These are phyloP conservation scores for Triticum timopheevii DNA, from an alignment of 176 grass and related monocot genomes.

Conservation along the genomic window DNA sequence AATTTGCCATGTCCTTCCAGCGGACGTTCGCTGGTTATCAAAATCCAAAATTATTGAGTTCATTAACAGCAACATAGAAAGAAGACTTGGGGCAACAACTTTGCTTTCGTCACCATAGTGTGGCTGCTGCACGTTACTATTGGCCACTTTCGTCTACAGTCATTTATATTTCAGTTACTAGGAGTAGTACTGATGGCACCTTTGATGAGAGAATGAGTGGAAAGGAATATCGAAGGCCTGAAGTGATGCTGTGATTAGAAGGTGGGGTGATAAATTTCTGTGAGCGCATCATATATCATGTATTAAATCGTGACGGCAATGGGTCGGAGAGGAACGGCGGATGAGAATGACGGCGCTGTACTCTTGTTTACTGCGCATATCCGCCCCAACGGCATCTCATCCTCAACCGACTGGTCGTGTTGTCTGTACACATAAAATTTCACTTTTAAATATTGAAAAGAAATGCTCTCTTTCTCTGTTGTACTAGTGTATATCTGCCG, in stretches of 20 bases:
- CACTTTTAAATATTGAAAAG: too few species aligned
- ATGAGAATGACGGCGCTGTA: slow-evolving; percentile 33
- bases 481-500: too few species aligned
- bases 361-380: background rate
- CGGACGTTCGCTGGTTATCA: too few species aligned
- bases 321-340: background rate
- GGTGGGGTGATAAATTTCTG: background rate
- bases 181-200: background rate
- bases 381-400: background rate
- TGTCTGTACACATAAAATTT: too few species aligned
- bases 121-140: background rate
- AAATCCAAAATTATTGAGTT: background rate
- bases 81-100: background rate
- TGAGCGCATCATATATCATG: background rate
- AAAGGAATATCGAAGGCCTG: background rate
- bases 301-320: slow-evolving; percentile 21
- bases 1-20: too few species aligned
- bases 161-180: background rate
- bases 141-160: background rate
- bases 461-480: too few species aligned
- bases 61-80: background rate
- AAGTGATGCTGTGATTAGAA: background rate
- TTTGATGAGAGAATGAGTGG: background rate
- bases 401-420: background rate
- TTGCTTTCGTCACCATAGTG: background rate